A percentile compares a stretch with the other conserved stretches of the same genome.
Evolutionary conservation across 2,329 filamentous ascomycete species (phyloP).

Genomic region (Talaromyces sp.): DNA sequence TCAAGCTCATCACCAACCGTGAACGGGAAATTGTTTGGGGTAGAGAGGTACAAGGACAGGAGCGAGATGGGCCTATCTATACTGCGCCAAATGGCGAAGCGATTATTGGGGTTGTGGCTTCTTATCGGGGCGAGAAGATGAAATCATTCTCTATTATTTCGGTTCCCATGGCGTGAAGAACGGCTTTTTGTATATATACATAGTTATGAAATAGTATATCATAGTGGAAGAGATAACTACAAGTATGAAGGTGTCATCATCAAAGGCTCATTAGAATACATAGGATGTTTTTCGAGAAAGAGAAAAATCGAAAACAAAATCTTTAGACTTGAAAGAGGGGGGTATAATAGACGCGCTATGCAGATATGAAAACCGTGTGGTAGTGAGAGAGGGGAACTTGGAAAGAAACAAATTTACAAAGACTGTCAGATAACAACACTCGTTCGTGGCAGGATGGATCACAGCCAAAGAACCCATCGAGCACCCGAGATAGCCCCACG

Average conservation of each 20-base stretch:
- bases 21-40: background rate
- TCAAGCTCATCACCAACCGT: background rate
- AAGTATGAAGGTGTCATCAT: background rate
- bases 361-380: background rate
- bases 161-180: background rate
- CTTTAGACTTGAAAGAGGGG: background rate
- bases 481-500: slow-evolving; percentile 62
- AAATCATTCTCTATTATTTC: background rate
- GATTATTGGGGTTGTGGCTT: background rate
- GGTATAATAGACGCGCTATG: slow-evolving; percentile 3
- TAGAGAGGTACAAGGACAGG: background rate
- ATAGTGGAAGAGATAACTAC: too few species aligned
- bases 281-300: background rate
- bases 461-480: slow-evolving; percentile 82
- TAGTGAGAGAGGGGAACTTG: background rate
- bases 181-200: too few species aligned
- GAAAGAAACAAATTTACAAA: background rate
- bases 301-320: background rate
- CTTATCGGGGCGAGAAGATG: background rate
- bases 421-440: background rate
- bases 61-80: background rate
- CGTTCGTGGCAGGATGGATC: background rate
- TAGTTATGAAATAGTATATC: too few species aligned
- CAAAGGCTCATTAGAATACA: background rate
- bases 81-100: background rate